Conservation (phyloP, 495 filamentous ascomycete species). For the Xylona heveae region DNA sequence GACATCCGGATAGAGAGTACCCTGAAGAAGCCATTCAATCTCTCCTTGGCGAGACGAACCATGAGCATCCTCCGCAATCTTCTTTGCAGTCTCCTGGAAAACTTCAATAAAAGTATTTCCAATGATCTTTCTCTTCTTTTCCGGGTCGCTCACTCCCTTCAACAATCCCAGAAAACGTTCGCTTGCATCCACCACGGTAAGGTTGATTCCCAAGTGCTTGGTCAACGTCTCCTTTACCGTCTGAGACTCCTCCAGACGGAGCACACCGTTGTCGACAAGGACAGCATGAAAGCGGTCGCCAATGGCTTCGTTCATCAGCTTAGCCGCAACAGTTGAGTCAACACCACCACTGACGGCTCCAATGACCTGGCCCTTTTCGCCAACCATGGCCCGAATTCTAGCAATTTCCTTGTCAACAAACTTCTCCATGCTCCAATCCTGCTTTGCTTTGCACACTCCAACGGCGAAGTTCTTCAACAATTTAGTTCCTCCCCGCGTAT, state of each 20-base stretch:
- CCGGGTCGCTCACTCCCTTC: constrained; percentile 59
- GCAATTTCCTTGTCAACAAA: constrained; percentile 63
- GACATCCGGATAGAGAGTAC: constrained; percentile 63
- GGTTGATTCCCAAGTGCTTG: constrained; percentile 66
- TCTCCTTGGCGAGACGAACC: constrained; percentile 37
- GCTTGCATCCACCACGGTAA: constrained; percentile 69
- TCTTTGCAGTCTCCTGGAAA: constrained; percentile 61
- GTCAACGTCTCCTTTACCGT: constrained; percentile 55
- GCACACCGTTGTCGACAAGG: constrained; percentile 69
- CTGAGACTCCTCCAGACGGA: constrained; percentile 70
- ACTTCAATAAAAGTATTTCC: constrained; percentile 71
- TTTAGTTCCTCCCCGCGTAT: constrained; percentile 38
- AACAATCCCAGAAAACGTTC: constrained; percentile 53
- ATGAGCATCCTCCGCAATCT: constrained; percentile 47
- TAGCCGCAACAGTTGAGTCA: constrained; percentile 76
- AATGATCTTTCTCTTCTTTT: constrained; percentile 89
- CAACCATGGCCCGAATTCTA: constrained; percentile 57
- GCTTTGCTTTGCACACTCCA: constrained; percentile 48
- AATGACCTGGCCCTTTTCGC: constrained; percentile 59
- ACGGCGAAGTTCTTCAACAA: constrained; percentile 66
- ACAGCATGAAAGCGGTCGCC: constrained; percentile 79
- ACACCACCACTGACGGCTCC: constrained; percentile 81
- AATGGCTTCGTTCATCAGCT: constrained; percentile 65
- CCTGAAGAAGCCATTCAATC: constrained; percentile 71
- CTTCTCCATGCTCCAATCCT: constrained; percentile 64